Conservation (phyloP, 371 early-diverging fungal species). For the Mucor lusitanicus region DNA sequence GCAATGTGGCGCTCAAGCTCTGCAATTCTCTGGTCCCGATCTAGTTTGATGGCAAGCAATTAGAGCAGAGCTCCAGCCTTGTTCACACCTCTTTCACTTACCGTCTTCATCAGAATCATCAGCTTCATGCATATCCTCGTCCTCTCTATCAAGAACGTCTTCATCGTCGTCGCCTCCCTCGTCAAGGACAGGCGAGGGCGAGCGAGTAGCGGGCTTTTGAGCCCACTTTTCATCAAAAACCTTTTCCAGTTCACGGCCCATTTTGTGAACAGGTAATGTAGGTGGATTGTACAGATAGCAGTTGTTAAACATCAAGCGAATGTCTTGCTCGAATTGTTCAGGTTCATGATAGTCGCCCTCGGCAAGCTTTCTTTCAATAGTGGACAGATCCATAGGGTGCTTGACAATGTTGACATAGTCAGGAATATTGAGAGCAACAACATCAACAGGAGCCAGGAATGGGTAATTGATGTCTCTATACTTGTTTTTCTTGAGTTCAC, state of each 20-base stretch:
- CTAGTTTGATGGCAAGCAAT: slow-evolving; percentile 1
- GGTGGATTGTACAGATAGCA: slow-evolving; percentile 94
- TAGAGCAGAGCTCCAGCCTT: not conserved
- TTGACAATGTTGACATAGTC: slow-evolving; percentile 93
- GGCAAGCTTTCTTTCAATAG: slow-evolving; percentile 88
- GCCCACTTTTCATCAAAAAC: slow-evolving; percentile 89
- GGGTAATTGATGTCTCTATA: slow-evolving; percentile 74
- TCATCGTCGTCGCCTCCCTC: slow-evolving; percentile 12
- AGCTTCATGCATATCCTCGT: slow-evolving; percentile 25
- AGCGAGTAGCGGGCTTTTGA: slow-evolving; percentile 52
- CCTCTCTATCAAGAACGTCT: not conserved
- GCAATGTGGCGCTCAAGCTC: slow-evolving; percentile 67
- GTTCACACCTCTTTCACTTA: slow-evolving; percentile 16
- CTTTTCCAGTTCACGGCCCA: slow-evolving; percentile 79
- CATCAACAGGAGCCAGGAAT: slow-evolving; percentile 94
- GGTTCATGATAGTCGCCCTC: slow-evolving; percentile 70
- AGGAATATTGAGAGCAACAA: slow-evolving; percentile 88
- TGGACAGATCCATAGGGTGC: slow-evolving; percentile 98
- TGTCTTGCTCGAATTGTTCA: slow-evolving; percentile 83
- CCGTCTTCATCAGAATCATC: slow-evolving; percentile 43
- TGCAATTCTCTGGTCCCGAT: slow-evolving; percentile 60
- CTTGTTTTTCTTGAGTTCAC: slow-evolving; percentile 79
- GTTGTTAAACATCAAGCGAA: slow-evolving; percentile 90
- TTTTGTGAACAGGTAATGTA: slow-evolving; percentile 84
- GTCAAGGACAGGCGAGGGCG: slow-evolving; percentile 11